Conservation (phyloP, 2,329 filamentous ascomycete genomes). For the Arthrobotrys pseudoclavata region DNA sequence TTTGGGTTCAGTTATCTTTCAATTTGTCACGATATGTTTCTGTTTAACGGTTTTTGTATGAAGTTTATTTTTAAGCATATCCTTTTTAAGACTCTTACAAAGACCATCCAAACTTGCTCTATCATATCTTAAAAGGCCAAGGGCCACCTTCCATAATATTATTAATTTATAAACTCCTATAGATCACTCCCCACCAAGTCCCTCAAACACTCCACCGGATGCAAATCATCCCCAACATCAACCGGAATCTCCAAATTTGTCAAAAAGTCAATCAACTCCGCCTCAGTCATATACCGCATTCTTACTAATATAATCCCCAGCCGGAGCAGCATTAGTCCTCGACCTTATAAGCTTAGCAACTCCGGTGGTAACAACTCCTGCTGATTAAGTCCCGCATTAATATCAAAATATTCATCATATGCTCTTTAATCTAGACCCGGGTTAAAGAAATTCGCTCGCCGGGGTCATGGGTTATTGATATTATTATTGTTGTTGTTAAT, state of each 20-base stretch:
- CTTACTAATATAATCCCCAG: not conserved
- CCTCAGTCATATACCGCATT: not conserved
- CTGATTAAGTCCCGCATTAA: not conserved
- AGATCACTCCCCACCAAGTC: too few species aligned
- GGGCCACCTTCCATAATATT: too few species aligned
- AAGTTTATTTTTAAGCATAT: too few species aligned
- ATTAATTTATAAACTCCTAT: too few species aligned
- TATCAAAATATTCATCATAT: not conserved
- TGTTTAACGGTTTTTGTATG: too few species aligned
- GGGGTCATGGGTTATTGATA: too few species aligned
- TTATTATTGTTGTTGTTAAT: not conserved
- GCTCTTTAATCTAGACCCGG: not conserved
- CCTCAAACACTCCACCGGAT: not conserved
- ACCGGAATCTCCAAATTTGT: not conserved
- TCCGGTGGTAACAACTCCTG: not conserved
- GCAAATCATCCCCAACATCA: not conserved
- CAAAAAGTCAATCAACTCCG: constrained; percentile 2
- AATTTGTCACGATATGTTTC: too few species aligned
- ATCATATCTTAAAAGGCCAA: too few species aligned
- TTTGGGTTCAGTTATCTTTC: too few species aligned
- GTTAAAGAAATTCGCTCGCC: not conserved
- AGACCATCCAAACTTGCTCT: too few species aligned
- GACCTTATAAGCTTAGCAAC: not conserved
- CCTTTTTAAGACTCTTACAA: too few species aligned
- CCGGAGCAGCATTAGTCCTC: not conserved